Evolutionary conservation across 352 stramenopile genomes (phyloP), one percentile per base, ranked within the genome.

Genomic region (Pythium aphanidermatum): DNA sequence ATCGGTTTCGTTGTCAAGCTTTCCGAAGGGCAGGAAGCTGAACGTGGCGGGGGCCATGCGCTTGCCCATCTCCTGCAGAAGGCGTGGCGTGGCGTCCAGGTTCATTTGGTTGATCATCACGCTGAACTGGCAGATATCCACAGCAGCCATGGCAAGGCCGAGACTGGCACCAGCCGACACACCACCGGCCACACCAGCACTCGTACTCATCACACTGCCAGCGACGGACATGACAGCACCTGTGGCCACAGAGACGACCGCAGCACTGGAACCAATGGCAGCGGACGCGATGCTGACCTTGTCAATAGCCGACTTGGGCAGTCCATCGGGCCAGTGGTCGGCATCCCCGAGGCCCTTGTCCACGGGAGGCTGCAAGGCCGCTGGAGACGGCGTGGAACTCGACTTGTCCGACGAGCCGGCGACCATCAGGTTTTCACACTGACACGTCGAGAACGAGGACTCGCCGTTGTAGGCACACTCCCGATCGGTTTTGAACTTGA

Each of bases 61-160:
- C 36, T 75, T 78, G 21, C 79, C 79, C 75, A 90, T 86, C 33
- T 86, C 71, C 55, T 87, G 73, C 23, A 90, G 65, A 44, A 88
- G 70, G 1, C 73, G 73, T 19, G 78, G 75, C 24, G 73, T 77
- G 5, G 73, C 75, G 28, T 90, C 74, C 17, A 90, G 55, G 58
- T 90, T 90, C 71, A 90, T 83, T 48, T 90, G 78, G 61, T 80
- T 90, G 24, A 90, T 65, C 78, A 90, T 90, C 43, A 90, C 71
- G 9, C 71, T 71, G 48, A 90, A 90, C 60, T 90, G 78, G 44
- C 78, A 90, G 21, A 90, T 63, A 24, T 90, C 78, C 26, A 88
- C 68, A 0, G 75, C 74, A 17, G 75, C 74, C 55, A 88, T 74
- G 16, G 72, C 79, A 24, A 86, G 69, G 7, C 75, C 68, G n/a